A percentile compares a stretch with the other conserved stretches of the same genome.
Evolutionary conservation across 805 yeast genomes (phyloP).

Genomic region (Candida coquimbonensis): DNA sequence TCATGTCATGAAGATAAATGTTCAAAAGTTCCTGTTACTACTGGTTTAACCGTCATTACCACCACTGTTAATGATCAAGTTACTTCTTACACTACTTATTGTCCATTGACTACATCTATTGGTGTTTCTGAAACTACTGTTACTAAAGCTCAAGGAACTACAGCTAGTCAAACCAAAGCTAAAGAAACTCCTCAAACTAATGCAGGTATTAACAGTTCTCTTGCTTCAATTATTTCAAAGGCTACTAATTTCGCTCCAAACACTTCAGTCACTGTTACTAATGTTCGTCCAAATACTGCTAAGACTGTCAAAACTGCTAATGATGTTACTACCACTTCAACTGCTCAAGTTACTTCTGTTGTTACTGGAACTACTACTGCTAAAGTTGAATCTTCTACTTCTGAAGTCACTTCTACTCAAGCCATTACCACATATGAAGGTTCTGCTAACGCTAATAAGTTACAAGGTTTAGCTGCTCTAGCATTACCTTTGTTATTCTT

Average conservation of each 20-base stretch:
- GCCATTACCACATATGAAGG: constrained; percentile 21
- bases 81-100: constrained; percentile 3
- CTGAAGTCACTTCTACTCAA: no score
- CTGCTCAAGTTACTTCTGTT: constrained; percentile 1
- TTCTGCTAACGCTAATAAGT: constrained; percentile 29
- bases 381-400: no score
- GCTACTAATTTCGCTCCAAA: constrained; percentile 1
- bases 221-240: not conserved
- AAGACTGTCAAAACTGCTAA: no score
- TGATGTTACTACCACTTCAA: not conserved
- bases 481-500: not conserved
- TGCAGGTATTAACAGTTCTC: not conserved
- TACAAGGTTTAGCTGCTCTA: not conserved
- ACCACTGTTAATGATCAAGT: not conserved
- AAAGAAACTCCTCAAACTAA: not conserved
- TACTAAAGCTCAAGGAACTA: constrained; percentile 19
- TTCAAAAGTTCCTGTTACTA: not conserved
- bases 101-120: not conserved
- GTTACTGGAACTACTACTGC: no score
- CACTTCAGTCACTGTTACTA: not conserved
- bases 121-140: not conserved
- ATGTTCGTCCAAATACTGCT: no score
- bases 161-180: not conserved
- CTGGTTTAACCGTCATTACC: constrained; percentile 3
- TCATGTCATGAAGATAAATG: not conserved